These are phyloP conservation scores for Huntiella omanensis DNA, from an alignment of 2,329 filamentous ascomycete species.

Conservation along the genomic window DNA sequence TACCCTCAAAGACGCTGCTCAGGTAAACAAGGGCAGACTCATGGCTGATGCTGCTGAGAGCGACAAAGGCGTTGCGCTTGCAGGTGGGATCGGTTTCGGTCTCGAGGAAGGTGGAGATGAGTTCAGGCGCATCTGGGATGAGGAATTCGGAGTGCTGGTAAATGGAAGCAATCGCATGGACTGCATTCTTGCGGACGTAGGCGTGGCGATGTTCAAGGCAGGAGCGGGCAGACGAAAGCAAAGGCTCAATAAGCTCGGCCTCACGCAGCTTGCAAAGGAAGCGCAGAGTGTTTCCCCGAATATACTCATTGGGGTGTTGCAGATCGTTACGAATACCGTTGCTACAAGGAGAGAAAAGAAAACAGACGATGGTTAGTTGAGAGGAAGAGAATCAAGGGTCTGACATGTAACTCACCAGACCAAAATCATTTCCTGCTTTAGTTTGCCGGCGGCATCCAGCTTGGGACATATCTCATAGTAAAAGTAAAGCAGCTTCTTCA, in stretches of 20 bases:
- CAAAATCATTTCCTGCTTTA: conserved; percentile 99
- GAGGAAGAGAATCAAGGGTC: background rate
- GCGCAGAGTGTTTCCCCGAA: conserved; percentile 91
- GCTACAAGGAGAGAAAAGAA: conserved; percentile 27
- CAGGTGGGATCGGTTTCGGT: conserved; percentile 85
- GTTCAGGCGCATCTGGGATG: conserved; percentile 87
- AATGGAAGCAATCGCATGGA: conserved; percentile 86
- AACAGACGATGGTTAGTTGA: background rate
- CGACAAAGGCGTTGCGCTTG: conserved; percentile 94
- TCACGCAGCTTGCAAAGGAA: conserved; percentile 95
- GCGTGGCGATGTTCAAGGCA: conserved; percentile 93
- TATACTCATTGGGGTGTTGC: conserved; percentile 95
- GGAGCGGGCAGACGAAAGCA: conserved; percentile 75
- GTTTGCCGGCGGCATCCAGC: conserved; percentile 74
- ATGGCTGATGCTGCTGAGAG: conserved; percentile 77
- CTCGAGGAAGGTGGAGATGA: conserved; percentile 77
- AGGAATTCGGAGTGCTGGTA: conserved; percentile 76
- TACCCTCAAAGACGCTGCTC: conserved; percentile 75
- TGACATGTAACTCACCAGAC: conserved; percentile 50
- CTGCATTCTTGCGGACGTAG: conserved; percentile 95
- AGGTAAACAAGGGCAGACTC: conserved; percentile 81
- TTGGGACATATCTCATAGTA: conserved; percentile 99
- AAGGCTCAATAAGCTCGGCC: conserved; percentile 85
- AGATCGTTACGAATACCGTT: conserved; percentile 97
- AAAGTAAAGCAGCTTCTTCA: conserved; percentile 98